A percentile compares a stretch with the other conserved stretches of the same genome.
Conservation (phyloP, 257 asterid genomes). For the Przewalskia tangutica region DNA sequence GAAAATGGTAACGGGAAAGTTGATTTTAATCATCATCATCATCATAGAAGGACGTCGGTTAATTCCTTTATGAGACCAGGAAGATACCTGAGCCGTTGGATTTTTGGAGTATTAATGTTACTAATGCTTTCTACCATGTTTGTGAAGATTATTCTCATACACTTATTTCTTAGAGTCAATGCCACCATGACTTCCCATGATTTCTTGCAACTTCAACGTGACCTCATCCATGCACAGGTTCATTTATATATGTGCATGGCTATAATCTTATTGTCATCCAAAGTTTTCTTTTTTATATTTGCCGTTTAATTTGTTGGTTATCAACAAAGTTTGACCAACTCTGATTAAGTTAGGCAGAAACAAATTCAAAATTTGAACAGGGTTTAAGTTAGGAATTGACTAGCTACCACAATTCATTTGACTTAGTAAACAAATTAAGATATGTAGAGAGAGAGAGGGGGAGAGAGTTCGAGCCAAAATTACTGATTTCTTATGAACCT, state of each 20-base stretch:
- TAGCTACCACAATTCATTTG: neutral
- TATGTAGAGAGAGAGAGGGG: no score
- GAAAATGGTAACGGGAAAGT: slow-evolving; percentile 8
- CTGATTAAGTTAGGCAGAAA: neutral
- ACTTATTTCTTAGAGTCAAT: slow-evolving; percentile 9
- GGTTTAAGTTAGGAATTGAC: neutral
- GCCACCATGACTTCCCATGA: slow-evolving; percentile 2
- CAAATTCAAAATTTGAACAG: neutral
- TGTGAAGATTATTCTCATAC: slow-evolving; percentile 22
- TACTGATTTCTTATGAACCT: no score
- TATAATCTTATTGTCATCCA: neutral
- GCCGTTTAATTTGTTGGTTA: neutral
- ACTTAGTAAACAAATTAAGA: no score
- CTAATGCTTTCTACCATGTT: slow-evolving; percentile 17
- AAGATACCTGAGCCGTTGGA: slow-evolving; percentile 15
- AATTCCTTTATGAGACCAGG: slow-evolving; percentile 11
- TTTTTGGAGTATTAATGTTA: slow-evolving; percentile 12
- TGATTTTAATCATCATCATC: neutral
- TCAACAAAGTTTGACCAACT: neutral
- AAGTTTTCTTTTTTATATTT: neutral
- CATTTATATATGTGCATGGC: neutral
- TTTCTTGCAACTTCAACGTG: slow-evolving; percentile 12
- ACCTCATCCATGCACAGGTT: slow-evolving; percentile 8
- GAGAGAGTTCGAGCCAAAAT: no score
- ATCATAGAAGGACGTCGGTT: neutral